phyloP scores from a whole-genome alignment of 148 eudicot genomes.

The Rhododendron williamsianum region DNA sequence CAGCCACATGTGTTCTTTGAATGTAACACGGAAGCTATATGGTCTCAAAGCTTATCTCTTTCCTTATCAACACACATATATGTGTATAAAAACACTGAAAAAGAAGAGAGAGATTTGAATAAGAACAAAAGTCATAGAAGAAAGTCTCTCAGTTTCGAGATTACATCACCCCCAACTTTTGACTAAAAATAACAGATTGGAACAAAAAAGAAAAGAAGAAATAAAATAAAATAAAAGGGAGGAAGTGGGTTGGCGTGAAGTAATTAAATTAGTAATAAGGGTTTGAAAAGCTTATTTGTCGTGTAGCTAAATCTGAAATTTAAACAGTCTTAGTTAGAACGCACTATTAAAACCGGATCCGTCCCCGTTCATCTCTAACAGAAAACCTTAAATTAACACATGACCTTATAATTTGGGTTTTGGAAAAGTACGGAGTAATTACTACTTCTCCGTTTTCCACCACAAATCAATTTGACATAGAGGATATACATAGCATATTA shows the following conservation, averaged over 20 bases:
- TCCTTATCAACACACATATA: not conserved
- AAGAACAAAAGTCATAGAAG: not conserved
- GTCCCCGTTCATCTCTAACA: not conserved
- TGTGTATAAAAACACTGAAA: not conserved
- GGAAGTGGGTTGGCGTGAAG: not conserved
- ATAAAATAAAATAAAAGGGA: not conserved
- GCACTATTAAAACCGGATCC: not conserved
- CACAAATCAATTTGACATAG: not conserved
- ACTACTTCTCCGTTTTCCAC: not conserved
- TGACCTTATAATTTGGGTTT: not conserved
- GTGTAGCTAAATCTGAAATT: not conserved
- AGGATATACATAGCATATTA: not conserved
- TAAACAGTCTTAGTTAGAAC: not conserved
- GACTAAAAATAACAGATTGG: not conserved
- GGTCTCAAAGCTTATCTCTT: conserved; percentile 4
- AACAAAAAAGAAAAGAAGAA: not conserved
- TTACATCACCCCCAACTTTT: not conserved
- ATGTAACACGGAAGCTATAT: conserved; percentile 3
- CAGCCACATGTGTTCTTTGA: not conserved
- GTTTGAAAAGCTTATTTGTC: not conserved
- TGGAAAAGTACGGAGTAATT: not conserved
- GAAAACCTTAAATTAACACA: not conserved
- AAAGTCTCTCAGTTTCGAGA: not conserved
- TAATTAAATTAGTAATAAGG: not conserved
- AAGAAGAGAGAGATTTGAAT: not conserved